These are phyloP conservation scores for Paraconiothyrium brasiliense DNA, from an alignment of 2,329 filamentous ascomycete species.

Conservation along the genomic window DNA sequence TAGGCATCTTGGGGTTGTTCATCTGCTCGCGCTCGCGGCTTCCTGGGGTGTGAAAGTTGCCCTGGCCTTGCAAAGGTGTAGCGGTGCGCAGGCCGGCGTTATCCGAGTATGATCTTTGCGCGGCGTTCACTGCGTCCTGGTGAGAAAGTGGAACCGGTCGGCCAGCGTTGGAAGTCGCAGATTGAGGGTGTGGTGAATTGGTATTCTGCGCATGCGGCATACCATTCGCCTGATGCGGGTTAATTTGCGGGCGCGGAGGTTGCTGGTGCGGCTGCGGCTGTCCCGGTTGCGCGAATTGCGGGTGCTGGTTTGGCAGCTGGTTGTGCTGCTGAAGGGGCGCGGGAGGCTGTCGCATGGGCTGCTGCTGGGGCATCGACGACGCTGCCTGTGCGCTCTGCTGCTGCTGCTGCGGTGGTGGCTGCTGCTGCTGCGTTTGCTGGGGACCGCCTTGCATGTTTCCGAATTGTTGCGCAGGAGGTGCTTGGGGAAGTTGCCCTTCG, in stretches of 20 bases:
- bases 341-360: constrained; percentile 38
- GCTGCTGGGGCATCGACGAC: constrained; percentile 24
- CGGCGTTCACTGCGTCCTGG: constrained; percentile 55
- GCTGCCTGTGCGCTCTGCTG: constrained; percentile 20
- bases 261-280: constrained; percentile 42
- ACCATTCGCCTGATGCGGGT: constrained; percentile 47
- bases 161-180: constrained; percentile 42
- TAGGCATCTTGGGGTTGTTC: constrained; percentile 75
- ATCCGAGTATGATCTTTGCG: constrained; percentile 50
- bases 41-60: constrained; percentile 43
- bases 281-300: constrained; percentile 37
- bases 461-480: constrained; percentile 37
- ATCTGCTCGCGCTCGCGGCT: constrained; percentile 51
- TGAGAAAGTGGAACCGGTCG: constrained; percentile 54
- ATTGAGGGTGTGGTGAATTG: constrained; percentile 50
- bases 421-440: constrained; percentile 29
- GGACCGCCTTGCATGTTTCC: constrained; percentile 31
- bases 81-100: constrained; percentile 45
- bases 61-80: constrained; percentile 46
- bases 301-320: constrained; percentile 39
- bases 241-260: constrained; percentile 47
- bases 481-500: constrained; percentile 41
- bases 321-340: constrained; percentile 40
- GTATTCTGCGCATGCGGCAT: constrained; percentile 46
- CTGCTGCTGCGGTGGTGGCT: constrained; percentile 15